Percentiles rank a stretch among this genome's conserved stretches.
These are phyloP conservation scores for Cydonia oblonga DNA, from an alignment of 331 rosid species.

Conservation along the genomic window DNA sequence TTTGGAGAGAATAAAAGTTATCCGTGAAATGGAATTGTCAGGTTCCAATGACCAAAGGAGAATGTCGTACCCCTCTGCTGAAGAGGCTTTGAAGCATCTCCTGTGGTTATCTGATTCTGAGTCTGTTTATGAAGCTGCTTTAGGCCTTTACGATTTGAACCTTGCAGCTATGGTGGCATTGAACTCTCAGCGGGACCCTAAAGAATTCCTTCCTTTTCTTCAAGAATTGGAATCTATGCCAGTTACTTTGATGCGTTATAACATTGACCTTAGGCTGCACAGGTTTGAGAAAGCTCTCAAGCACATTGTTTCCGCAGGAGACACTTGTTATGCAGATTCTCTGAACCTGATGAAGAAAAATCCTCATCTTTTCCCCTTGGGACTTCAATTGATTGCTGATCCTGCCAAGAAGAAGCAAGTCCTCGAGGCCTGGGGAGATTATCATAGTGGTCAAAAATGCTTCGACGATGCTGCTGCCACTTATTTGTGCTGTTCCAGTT, in stretches of 20 bases:
- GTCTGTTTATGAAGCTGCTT: conserved; percentile 83
- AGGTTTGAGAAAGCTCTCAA: conserved; percentile 87
- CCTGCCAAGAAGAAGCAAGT: conserved; percentile 54
- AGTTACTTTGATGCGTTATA: conserved; percentile 61
- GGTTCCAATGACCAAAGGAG: conserved; percentile 46
- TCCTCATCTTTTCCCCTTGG: conserved; percentile 77
- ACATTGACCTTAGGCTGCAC: conserved; percentile 73
- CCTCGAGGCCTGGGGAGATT: conserved; percentile 95
- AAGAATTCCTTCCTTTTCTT: conserved; percentile 86
- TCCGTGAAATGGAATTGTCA: conserved; percentile 76
- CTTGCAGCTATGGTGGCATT: conserved; percentile 95
- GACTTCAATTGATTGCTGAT: conserved; percentile 71
- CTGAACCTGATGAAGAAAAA: conserved; percentile 65
- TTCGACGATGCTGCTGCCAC: conserved; percentile 79
- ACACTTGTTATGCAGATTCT: conserved; percentile 60
- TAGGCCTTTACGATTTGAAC: conserved; percentile 92
- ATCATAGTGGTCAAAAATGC: conserved; percentile 57
- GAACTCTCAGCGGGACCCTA: conserved; percentile 95
- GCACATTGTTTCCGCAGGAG: conserved; percentile 86
- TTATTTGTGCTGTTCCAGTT: conserved; percentile 66
- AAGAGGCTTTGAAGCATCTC: conserved; percentile 93
- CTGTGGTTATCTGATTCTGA: conserved; percentile 87
- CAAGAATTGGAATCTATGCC: conserved; percentile 80
- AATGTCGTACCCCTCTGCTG: conserved; percentile 65
- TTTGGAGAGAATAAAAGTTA: conserved; percentile 65